Conservation (phyloP, 2,329 filamentous ascomycete species). For the Xylaria arbuscula region DNA sequence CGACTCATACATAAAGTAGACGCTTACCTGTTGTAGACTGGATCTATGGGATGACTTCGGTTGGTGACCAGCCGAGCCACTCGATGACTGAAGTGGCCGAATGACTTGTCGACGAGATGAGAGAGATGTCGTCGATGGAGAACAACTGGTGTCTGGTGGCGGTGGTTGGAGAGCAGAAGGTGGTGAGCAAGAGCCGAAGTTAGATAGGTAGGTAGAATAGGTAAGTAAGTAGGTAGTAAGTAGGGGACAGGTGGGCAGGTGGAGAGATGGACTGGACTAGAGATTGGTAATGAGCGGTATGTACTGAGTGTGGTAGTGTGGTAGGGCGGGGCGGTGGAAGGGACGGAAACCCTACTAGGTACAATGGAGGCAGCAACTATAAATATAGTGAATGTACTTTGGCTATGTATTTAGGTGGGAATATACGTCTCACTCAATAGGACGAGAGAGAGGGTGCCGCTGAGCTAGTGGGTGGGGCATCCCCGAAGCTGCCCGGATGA, state of each 20-base stretch:
- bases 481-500: background rate
- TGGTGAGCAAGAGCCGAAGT: background rate
- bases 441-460: background rate
- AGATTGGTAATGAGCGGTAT: slow-evolving; percentile 38
- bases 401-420: too few relatives aligned
- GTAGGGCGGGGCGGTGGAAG: background rate
- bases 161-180: background rate
- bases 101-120: slow-evolving; percentile 5
- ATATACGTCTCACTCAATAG: too few relatives aligned
- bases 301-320: background rate
- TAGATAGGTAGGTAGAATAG: background rate
- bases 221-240: background rate
- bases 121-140: background rate
- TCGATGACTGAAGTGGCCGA: slow-evolving; percentile 16
- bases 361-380: too few relatives aligned
- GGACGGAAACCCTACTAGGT: background rate
- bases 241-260: background rate
- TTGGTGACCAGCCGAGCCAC: slow-evolving; percentile 23
- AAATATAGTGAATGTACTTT: too few relatives aligned
- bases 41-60: slow-evolving; percentile 2
- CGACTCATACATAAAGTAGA: slow-evolving; percentile 1
- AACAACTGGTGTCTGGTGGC: background rate
- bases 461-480: background rate
- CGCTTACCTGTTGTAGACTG: slow-evolving; percentile 3
- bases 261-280: background rate